Base-by-base conservation (phyloP, 305 asterid species). In the Solanum hybrid region DNA sequence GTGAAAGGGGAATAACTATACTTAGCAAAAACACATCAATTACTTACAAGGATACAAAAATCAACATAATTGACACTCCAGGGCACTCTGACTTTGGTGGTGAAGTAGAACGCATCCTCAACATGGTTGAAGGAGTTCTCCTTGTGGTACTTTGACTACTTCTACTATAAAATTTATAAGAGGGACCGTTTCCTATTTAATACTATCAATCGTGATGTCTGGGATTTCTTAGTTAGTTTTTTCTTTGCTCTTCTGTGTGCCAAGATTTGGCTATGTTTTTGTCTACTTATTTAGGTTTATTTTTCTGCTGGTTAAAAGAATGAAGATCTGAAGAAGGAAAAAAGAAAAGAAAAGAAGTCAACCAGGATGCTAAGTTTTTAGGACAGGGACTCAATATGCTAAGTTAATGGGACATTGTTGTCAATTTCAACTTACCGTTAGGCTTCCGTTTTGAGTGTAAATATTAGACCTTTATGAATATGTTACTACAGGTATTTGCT, bases 11-110 rank as follows among this genome's bases (percentile, higher is more conserved):
- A 92, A 97, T 97, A 88, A 96, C 99, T 6, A 97, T 97, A 36
- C 99, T 97, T 88, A 97, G 99, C 95, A 97, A 97, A 94, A 97
- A 97, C 92, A 96, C 99, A 37, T 96, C 99, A 87, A 96, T 97
- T 92, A 93, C 96, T 37, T 97, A 93, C 87, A 94, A 96, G 27
- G 98, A 95, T 90, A 92, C 98, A n/a, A 97, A 97, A 93, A 96
- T 97, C 79, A 97, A 97, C 89, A 96, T 97, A 86, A 97, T 97
- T 79, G 99, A 97, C 88, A 97, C 99, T 89, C 99, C 99, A 10
- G 99, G 99, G 32, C 99, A 98, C 89, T 98, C 99, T 88, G 99
- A 98, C 94, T 98, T 98, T 94, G 99, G 99, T 89, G 99, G 99
- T 72, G 99, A 98, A 93, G 99, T 96, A 81, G 99, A 98, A 90